Percentiles rank a stretch among this genome's conserved stretches.
Evolutionary conservation across 2,329 filamentous ascomycete genomes (phyloP).

Genomic region (Diaporthe destruens): DNA sequence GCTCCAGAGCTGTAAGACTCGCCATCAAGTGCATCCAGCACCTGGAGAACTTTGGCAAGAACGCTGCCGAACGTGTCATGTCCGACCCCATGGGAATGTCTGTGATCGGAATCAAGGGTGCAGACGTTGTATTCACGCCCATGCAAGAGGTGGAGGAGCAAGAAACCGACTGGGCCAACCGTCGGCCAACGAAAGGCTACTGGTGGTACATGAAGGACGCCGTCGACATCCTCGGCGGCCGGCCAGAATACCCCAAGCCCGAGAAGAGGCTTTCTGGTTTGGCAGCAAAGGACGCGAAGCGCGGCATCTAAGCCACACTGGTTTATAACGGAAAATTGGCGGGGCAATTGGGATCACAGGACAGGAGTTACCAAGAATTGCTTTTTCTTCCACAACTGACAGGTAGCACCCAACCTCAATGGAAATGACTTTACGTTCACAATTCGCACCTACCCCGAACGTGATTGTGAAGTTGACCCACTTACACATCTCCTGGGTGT

Average conservation of each 20-base stretch:
- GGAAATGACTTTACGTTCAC: constrained; percentile 28
- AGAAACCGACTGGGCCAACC: constrained; percentile 93
- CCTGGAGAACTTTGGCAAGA: constrained; percentile 81
- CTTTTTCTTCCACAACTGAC: constrained; percentile 26
- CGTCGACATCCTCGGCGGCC: constrained; percentile 86
- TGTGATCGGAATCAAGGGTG: constrained; percentile 94
- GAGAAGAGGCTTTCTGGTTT: constrained; percentile 64
- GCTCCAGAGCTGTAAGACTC: constrained; percentile 89
- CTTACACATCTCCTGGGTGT: background rate
- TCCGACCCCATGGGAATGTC: constrained; percentile 79
- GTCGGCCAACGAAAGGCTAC: constrained; percentile 85
- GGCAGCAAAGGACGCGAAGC: constrained; percentile 71
- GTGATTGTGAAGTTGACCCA: background rate
- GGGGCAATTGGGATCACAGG: constrained; percentile 14
- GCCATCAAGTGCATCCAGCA: constrained; percentile 96
- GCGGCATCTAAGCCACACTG: constrained; percentile 56
- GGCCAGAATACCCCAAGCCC: constrained; percentile 67
- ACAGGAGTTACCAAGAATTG: constrained; percentile 33
- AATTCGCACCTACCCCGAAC: background rate
- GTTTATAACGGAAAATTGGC: constrained; percentile 13
- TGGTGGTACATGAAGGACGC: constrained; percentile 86
- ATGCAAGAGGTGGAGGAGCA: constrained; percentile 85
- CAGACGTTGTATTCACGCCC: constrained; percentile 86
- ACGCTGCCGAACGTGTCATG: constrained; percentile 75
- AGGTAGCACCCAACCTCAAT: constrained; percentile 23